Evolutionary conservation across 2,329 filamentous ascomycete species (phyloP), one percentile per base, ranked within the genome.

Genomic region (Cordyceps tenuipes): DNA sequence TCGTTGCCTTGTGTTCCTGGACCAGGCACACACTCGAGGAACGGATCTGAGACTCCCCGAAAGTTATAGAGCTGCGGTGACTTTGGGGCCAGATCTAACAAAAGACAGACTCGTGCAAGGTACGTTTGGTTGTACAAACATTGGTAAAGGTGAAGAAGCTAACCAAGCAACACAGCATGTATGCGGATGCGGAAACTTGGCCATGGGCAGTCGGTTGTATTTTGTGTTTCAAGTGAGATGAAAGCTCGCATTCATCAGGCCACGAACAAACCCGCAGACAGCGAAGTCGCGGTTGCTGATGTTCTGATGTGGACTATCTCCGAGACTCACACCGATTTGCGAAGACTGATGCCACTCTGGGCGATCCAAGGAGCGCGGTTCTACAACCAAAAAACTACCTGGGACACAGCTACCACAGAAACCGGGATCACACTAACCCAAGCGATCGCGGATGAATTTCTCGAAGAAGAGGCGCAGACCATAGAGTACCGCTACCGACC

Each of bases 101-200:
- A 92, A 91, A 63, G 89, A 92, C 62, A 74, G 79, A 13, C 68
- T 90, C 0, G 82, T 86, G 0, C 88, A 91, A 79, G 86, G 84
- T 84, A 72, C 15, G 10, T 15, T 29, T 6, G 5, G 29, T 5
- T 29, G 7, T 8, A 6, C 3, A 29, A 29, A 3, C 29, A 29
- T 29, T 29, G 29, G 29, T 6, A 29, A 29, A 6, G 29, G 7
- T 29, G 29, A 29, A 1, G 7, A 15, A 9, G 7, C 47, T 58
- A 23, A 58, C 34, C 3, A 3, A 8, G 4, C 34, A 12, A 9
- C 19, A 10, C 43, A 83, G 86, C 85, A 0, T 88, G 85, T 61
- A 89, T 88, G 84, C 71, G 88, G n/a, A 84, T 91, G 81, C 72
- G 87, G 10, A 82, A 86, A 62, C 76, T 92, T 0, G 88, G 86